A percentile compares a stretch with the other conserved stretches of the same genome.
Conservation (phyloP, 2,329 filamentous ascomycete species). For the Colletotrichum trifolii region DNA sequence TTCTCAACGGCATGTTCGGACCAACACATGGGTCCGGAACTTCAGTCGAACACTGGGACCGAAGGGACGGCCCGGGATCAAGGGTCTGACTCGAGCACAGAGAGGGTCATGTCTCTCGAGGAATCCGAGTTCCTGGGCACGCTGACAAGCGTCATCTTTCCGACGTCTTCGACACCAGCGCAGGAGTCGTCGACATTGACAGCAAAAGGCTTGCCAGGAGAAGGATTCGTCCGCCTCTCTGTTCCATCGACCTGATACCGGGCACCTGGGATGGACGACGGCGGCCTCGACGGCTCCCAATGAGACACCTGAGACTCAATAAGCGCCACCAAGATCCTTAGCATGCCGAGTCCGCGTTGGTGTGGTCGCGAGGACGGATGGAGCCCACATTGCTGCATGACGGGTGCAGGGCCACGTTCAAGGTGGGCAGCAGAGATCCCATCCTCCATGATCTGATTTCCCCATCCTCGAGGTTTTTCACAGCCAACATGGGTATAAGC, state of each 20-base stretch:
- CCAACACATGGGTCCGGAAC: not conserved
- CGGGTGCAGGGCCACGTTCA: not conserved
- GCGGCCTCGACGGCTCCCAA: constrained; percentile 6
- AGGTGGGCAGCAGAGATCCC: too few species aligned
- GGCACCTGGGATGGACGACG: constrained; percentile 20
- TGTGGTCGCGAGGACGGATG: not conserved
- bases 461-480: too few species aligned
- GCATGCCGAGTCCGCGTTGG: not conserved
- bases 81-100: not conserved
- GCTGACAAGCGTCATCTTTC: too few species aligned
- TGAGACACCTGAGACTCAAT: constrained; percentile 8
- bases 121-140: not conserved
- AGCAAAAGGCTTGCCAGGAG: not conserved
- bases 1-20: too few species aligned
- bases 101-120: not conserved
- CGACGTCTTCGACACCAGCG: not conserved
- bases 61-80: constrained; percentile 6
- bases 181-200: not conserved
- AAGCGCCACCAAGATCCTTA: not conserved
- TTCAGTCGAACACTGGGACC: not conserved
- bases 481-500: too few species aligned
- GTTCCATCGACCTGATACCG: constrained; percentile 16
- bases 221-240: not conserved
- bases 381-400: not conserved
- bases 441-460: too few species aligned